Evolutionary conservation across 2,329 filamentous ascomycete genomes (phyloP), one percentile per base, ranked within the genome.

Genomic region (Arachnomyces sp.): DNA sequence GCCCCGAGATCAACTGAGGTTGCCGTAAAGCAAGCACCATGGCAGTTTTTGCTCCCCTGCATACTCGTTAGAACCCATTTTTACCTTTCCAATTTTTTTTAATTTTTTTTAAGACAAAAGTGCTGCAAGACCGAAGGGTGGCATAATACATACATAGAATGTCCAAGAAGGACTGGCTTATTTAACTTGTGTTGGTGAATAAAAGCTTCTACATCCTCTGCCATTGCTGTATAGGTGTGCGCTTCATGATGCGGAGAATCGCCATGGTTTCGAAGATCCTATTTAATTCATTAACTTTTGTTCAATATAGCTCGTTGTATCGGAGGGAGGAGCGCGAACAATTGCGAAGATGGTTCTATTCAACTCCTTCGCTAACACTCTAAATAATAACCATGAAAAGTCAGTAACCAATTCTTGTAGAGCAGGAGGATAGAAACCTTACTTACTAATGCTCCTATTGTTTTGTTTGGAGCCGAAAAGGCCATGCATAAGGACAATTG

Each of bases 381-480:
- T 93, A 30, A 1, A 28, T 25, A n/a, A 13, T 31, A 32, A 32
- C 13, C 4, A n/a, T 11, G 21, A 13, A 40, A 13, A 18, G 13
- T 28, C 18, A 25, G 8, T 30, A 2, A 31, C 18, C 7, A 37
- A 16, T 31, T 31, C 7, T n/a, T 12, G 1, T 34, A 32, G n/a
- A 30, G 17, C 28, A 8, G 30, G 28, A 16, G 36, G 11, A 28
- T 45, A 7, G 28, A 17, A 25, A 12, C 40, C 81, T 65, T 71
- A 93, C 88, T 87, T 94, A 82, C 87, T 93, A 49, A 95, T 88
- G 54, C 75, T 84, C 63, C 87, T 73, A 60, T 95, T 93, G 62
- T 95, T 95, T 69, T 86, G 49, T 38, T 92, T 94, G 36, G 86
- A 94, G 16, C 89, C 89, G 54, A 95, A 95, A 9, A 95, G 72